Base-by-base conservation (phyloP, 2,329 filamentous ascomycete genomes). In the Arthrobotrys conoides region DNA sequence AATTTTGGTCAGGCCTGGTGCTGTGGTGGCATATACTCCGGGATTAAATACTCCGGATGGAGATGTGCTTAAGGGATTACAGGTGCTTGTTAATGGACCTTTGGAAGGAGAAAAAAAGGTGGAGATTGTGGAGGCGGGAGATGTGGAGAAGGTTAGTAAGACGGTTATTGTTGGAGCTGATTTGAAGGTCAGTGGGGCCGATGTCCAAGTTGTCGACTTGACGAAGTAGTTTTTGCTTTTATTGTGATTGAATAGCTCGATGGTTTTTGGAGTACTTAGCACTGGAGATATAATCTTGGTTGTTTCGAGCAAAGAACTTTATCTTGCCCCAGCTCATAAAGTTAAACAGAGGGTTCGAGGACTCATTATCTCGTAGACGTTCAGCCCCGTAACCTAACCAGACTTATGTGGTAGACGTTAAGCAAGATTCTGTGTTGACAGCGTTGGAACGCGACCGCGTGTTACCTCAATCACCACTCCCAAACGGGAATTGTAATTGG, bases 1-100 rank as follows among this genome's bases (percentile, higher is more conserved):
- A 2, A 83, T 91, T 1, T 88, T 90, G 46, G 86, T 91, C 30
- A 85, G 89, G 3, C 88, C 89, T 80, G 86, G 87, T 66, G 87
- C 87, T 0, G 81, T 88, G 3, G 67, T 77, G 33, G 36, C 61
- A 24, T 71, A 71, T 24, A 77, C 63, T 68, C 73, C 73, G 30
- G 67, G 67, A 22, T 30, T 77, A 33, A 27, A 38, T n/a, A 77
- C 67, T 0, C 67, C 73, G 44, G 73, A 77, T 53, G 67, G 51
- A 1, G 73, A 77, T 64, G 63, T 71, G 20, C 14, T 63, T 12
- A 67, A 55, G 61, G 73, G 73, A 48, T 49, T 77, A n/a, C 67
- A 77, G 12, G 67, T 77, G 41, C 67, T 77, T 33, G 73, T 77
- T n/a, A 77, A 77, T 64, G 67, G 73, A 27, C 73, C 73, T 14